These are phyloP conservation scores for Limnomonas spitsbergensis DNA, from an alignment of 139 green algal genomes.

Conservation along the genomic window DNA sequence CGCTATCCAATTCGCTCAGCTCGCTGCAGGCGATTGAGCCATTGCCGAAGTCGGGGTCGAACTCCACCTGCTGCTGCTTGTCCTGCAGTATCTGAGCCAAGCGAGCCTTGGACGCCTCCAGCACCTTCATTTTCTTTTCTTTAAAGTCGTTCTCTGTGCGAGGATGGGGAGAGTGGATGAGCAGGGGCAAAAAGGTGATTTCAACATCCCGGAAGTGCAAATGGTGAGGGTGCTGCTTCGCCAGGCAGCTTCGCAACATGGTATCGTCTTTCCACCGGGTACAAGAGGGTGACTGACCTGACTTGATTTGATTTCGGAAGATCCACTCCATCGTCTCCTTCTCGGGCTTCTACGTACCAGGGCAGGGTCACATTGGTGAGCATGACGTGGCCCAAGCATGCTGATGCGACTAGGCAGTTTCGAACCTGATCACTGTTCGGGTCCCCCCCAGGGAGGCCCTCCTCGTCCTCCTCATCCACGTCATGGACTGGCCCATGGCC, in stretches of 20 bases:
- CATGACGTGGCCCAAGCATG: not conserved
- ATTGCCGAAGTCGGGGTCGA: constrained; percentile 40
- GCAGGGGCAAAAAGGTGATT: no score
- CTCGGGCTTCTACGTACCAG: not conserved
- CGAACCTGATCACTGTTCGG: not conserved
- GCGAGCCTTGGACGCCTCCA: constrained; percentile 25
- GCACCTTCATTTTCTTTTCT: constrained; percentile 32
- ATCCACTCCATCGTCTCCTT: constrained; percentile 26
- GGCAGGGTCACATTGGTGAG: not conserved
- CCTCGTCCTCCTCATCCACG: not conserved
- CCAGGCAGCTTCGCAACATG: no score
- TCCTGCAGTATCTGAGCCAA: constrained; percentile 37
- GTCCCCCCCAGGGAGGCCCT: not conserved
- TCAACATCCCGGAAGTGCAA: no score
- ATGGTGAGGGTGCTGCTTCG: no score
- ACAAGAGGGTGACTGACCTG: no score
- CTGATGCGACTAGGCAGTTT: not conserved
- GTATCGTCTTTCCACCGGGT: no score
- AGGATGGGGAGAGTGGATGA: no score
- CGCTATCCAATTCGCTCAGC: constrained; percentile 52
- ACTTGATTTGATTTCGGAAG: constrained; percentile 43
- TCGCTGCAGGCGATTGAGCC: constrained; percentile 41
- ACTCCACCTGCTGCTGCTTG: constrained; percentile 33
- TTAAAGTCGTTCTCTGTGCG: constrained; percentile 41
- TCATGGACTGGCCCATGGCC: not conserved